phyloP scores from a whole-genome alignment of 2,329 filamentous ascomycete genomes.

The Cercospora sp. region DNA sequence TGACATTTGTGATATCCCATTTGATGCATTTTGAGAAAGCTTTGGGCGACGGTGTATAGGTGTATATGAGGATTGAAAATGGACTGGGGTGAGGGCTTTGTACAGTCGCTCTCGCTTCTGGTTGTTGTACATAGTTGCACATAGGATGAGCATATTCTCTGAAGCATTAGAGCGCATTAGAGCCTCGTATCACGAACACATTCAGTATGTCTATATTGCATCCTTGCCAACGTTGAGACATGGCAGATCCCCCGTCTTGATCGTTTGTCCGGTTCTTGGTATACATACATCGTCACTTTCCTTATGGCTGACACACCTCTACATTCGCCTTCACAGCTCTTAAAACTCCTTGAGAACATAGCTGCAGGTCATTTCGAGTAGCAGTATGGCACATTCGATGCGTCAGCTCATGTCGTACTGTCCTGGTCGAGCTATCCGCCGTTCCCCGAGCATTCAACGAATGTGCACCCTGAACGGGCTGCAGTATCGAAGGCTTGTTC shows the following conservation, averaged over 20 bases:
- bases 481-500: no score
- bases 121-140: slow-evolving; percentile 8
- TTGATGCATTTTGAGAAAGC: background rate
- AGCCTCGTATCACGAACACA: background rate
- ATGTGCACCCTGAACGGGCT: background rate
- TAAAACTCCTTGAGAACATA: background rate
- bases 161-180: no score
- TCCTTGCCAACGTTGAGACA: no score
- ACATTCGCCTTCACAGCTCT: no score
- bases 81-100: background rate
- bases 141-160: background rate
- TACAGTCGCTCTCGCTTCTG: slow-evolving; percentile 1
- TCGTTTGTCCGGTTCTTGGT: no score
- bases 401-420: background rate
- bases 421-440: background rate
- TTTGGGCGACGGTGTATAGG: background rate
- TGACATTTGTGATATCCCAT: slow-evolving; percentile 3
- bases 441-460: background rate
- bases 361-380: background rate
- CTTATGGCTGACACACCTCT: no score
- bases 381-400: background rate
- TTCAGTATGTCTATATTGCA: no score
- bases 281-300: no score
- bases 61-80: background rate
- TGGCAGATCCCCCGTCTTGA: no score